Evolutionary conservation across 1,139 yeast genomes (phyloP).

Genomic region (Hyphopichia buzzinii): DNA sequence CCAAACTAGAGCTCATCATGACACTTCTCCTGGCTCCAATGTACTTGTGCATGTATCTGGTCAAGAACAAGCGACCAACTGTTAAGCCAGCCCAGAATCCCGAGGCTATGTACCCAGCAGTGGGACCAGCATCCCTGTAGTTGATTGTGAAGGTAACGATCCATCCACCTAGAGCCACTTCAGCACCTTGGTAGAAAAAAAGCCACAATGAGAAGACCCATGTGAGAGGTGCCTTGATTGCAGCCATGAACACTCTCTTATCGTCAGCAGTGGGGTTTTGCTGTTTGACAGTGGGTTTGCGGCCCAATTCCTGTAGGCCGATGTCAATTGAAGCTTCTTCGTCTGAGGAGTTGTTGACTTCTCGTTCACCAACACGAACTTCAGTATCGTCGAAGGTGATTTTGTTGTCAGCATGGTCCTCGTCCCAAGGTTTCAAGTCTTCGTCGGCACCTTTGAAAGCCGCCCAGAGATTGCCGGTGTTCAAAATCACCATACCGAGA

Average conservation of each 20-base stretch:
- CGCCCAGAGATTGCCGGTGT: slow-evolving; percentile 23
- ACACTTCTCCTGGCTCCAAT: slow-evolving; percentile 53
- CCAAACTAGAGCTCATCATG: slow-evolving; percentile 26
- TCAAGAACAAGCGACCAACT: slow-evolving; percentile 52
- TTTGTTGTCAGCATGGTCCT: slow-evolving; percentile 14
- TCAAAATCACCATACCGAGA: slow-evolving; percentile 34
- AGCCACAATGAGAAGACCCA: slow-evolving; percentile 57
- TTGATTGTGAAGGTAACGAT: slow-evolving; percentile 60
- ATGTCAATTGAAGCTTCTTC: slow-evolving; percentile 6
- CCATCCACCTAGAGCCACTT: slow-evolving; percentile 73
- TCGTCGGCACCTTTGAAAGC: slow-evolving; percentile 44
- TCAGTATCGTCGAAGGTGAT: not conserved
- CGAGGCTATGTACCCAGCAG: slow-evolving; percentile 64
- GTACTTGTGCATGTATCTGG: slow-evolving; percentile 37
- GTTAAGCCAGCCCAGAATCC: slow-evolving; percentile 76
- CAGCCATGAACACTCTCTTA: slow-evolving; percentile 16
- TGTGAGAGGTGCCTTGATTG: slow-evolving; percentile 43
- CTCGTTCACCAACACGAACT: not conserved
- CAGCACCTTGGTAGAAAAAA: slow-evolving; percentile 66
- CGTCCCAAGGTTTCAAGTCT: slow-evolving; percentile 38
- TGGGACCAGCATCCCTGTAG: slow-evolving; percentile 47
- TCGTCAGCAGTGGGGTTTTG: not conserved
- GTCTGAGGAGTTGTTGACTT: slow-evolving; percentile 1
- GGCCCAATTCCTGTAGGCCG: slow-evolving; percentile 9
- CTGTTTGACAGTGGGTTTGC: not conserved